These are phyloP conservation scores for Angophora floribunda DNA, from an alignment of 345 rosid genomes.

Conservation along the genomic window DNA sequence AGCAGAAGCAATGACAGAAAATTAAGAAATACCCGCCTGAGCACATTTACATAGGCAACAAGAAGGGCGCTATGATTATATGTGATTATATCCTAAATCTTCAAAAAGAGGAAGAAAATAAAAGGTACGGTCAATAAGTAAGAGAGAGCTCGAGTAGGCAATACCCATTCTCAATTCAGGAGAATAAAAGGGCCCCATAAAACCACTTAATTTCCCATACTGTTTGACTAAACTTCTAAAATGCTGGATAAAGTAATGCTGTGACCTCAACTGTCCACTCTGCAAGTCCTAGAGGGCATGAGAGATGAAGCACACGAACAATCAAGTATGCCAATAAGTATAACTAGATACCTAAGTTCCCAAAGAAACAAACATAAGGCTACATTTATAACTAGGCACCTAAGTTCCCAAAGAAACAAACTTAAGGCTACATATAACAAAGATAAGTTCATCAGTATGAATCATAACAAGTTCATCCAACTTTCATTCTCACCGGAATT, in stretches of 20 bases:
- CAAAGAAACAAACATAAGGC: neutral
- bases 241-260: neutral
- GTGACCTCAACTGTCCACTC: neutral
- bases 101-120: neutral
- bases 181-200: neutral
- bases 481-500: constrained; percentile 60
- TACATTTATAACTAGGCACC: neutral
- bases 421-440: neutral
- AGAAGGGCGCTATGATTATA: neutral
- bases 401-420: neutral
- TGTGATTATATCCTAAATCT: neutral
- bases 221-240: neutral
- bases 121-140: neutral
- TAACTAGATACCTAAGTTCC: neutral
- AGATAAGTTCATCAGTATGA: neutral
- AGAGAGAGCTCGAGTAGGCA: neutral
- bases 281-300: neutral
- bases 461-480: neutral
- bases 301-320: neutral
- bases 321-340: neutral
- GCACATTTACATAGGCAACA: neutral
- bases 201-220: neutral
- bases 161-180: neutral
- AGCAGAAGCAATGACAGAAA: neutral
- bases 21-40: neutral